These are phyloP conservation scores for Caloboletus firmus DNA, from an alignment of 1,284 basidiomycete genomes.

Conservation along the genomic window DNA sequence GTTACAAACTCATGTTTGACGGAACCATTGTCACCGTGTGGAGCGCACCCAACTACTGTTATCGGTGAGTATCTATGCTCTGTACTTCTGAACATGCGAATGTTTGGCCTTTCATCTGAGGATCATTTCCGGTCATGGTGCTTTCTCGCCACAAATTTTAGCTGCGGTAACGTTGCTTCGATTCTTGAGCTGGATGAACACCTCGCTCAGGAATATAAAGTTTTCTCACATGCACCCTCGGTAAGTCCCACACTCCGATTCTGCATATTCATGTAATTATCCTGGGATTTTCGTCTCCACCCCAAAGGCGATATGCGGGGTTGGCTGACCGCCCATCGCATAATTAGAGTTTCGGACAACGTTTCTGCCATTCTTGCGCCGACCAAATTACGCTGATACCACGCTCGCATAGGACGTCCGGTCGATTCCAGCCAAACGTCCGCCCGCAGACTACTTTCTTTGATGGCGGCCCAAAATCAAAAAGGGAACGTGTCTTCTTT, in stretches of 20 bases:
- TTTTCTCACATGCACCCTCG: conserved; percentile 77
- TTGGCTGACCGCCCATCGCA: conserved; percentile 5
- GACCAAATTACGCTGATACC: conserved; percentile 5
- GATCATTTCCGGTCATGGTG: conserved; percentile 23
- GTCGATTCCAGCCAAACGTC: conserved; percentile 84
- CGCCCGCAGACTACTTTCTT: conserved; percentile 83
- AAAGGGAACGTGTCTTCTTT: conserved; percentile 11
- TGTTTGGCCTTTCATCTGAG: conserved; percentile 24
- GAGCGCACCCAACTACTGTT: conserved; percentile 99
- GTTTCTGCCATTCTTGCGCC: conserved; percentile 5
- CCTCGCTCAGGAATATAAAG: conserved; percentile 88
- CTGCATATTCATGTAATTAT: conserved; percentile 21
- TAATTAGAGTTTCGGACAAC: background rate
- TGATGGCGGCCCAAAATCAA: conserved; percentile 33
- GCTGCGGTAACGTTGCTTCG: conserved; percentile 92
- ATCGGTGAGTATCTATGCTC: conserved; percentile 57
- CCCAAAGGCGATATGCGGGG: conserved; percentile 35
- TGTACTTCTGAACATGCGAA: conserved; percentile 19
- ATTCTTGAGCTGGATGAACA: conserved; percentile 92
- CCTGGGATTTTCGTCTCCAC: conserved; percentile 30
- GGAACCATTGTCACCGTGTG: conserved; percentile 95
- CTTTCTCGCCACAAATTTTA: conserved; percentile 34
- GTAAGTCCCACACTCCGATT: conserved; percentile 43
- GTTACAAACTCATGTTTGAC: conserved; percentile 98
- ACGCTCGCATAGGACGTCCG: conserved; percentile 64